These are phyloP conservation scores for Claviceps capensis DNA, from an alignment of 2,329 filamentous ascomycete species.

Conservation along the genomic window DNA sequence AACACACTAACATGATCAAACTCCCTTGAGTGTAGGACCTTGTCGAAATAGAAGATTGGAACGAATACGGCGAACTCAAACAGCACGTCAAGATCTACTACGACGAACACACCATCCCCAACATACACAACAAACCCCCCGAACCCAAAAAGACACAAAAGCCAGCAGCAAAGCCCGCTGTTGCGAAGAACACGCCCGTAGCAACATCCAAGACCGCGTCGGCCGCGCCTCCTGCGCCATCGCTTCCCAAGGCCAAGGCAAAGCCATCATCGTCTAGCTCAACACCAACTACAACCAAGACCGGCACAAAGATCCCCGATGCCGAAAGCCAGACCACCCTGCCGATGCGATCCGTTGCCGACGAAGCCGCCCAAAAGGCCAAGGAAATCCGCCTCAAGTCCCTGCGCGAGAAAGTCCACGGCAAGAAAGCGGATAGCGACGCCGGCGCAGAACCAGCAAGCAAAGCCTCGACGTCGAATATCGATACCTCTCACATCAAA, in stretches of 20 bases:
- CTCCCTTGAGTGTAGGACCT: conserved; percentile 52
- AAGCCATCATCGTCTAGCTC: conserved; percentile 6
- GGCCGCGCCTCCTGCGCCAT: conserved; percentile 8
- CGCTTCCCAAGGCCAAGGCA: conserved; percentile 10
- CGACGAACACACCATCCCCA: conserved; percentile 46
- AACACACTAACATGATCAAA: neutral
- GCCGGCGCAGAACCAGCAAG: conserved; percentile 1
- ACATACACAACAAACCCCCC: conserved; percentile 38
- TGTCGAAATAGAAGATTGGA: conserved; percentile 95
- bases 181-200: conserved; percentile 8
- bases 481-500: neutral
- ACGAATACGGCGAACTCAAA: conserved; percentile 92
- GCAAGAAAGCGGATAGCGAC: conserved; percentile 23
- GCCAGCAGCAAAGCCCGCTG: conserved; percentile 14
- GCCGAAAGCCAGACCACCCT: conserved; percentile 14
- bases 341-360: conserved; percentile 40
- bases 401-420: conserved; percentile 41
- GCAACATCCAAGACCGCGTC: conserved; percentile 10
- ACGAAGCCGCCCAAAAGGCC: conserved; percentile 53
- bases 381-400: conserved; percentile 43
- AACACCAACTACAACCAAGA: conserved; percentile 10
- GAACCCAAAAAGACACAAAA: conserved; percentile 19
- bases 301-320: conserved; percentile 14
- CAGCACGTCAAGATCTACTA: conserved; percentile 63
- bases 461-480: neutral